These are phyloP conservation scores for Graphilbum fragrans DNA, from an alignment of 2,329 filamentous ascomycete species.

Conservation along the genomic window DNA sequence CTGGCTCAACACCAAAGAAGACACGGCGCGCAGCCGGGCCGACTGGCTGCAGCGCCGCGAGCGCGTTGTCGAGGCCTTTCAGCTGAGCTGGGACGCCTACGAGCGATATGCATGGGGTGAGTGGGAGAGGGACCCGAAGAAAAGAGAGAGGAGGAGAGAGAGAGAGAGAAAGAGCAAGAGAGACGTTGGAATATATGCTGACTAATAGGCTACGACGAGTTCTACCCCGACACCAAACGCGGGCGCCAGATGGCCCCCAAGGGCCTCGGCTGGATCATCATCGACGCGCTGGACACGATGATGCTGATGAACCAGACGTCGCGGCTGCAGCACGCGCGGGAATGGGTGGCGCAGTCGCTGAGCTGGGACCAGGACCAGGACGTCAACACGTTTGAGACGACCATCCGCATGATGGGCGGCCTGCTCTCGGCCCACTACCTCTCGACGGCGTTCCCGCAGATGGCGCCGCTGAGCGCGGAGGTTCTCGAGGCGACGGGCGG, in stretches of 20 bases:
- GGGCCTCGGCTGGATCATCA: constrained; percentile 95
- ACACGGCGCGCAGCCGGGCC: constrained; percentile 29
- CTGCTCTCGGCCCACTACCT: constrained; percentile 89
- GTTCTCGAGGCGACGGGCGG: constrained; percentile 55
- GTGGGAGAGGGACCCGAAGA: too few species aligned
- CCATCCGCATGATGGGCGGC: constrained; percentile 92
- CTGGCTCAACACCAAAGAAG: constrained; percentile 37
- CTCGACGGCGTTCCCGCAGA: constrained; percentile 65
- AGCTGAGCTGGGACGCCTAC: constrained; percentile 86
- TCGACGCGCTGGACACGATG: constrained; percentile 90
- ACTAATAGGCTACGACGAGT: constrained; percentile 64
- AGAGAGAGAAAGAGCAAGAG: too few species aligned
- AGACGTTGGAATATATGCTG: background rate
- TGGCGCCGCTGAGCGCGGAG: constrained; percentile 63
- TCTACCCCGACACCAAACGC: constrained; percentile 67
- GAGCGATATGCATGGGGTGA: constrained; percentile 88
- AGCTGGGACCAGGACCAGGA: constrained; percentile 88
- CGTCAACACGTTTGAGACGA: constrained; percentile 96
- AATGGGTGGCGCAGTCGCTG: constrained; percentile 75
- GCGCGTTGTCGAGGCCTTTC: constrained; percentile 78
- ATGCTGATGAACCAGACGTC: constrained; percentile 97
- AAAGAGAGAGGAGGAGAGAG: too few species aligned
- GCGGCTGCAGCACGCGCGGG: constrained; percentile 68
- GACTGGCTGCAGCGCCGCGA: constrained; percentile 73
- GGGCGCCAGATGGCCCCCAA: constrained; percentile 76